Base-by-base conservation (phyloP, 1,139 yeast species). In the Casaregolazyma suthepensis region DNA sequence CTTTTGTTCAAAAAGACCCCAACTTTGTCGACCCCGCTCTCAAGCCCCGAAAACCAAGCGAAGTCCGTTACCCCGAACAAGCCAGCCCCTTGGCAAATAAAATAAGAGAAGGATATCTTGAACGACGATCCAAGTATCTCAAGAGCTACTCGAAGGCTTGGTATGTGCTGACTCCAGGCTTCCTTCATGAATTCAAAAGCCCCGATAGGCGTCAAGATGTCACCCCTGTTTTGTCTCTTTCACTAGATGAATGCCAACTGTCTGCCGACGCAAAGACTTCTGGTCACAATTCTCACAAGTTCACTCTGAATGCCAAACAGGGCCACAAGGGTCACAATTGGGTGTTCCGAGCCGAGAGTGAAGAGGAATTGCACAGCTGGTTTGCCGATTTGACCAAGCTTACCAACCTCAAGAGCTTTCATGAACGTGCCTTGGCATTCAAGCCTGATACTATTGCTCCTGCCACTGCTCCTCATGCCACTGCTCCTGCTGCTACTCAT, bases 81-180 rank as follows among this genome's bases (percentile, higher is more conserved):
- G 77, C 79, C 62, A 86, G 91, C 52, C 81, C 90, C 13, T 74
- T 90, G 59, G 82, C 91, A 35, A 72, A 75, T 51, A 85, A 88
- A 53, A 78, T 93, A 44, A 80, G 90, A 54, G 81, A 89, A 40
- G 97, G 98, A 0, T 80, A 76, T 60, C 75, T 93, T 60, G 99
- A 93, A 69, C 80, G 97, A 67, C 80, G 96, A 63, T 87, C 97
- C 1, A 93, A 91, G 73, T 90, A 83, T 67, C 76, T 93, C 60
- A 91, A 90, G 73, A 86, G 93, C 29, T 94, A 90, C 70, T 82
- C 96, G 4, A 80, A 83, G 61, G 96, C 95, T 4, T 93, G 88
- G 83, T 94, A 90, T 67, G 96, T 93, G 31, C 75, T 93, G 61
- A 90, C 99, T 1, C 87, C 97, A 54, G 82, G 84, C 55, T 91